Evolutionary conservation across 129 eudicot species (phyloP).

Genomic region (Flaveria sonorensis): DNA sequence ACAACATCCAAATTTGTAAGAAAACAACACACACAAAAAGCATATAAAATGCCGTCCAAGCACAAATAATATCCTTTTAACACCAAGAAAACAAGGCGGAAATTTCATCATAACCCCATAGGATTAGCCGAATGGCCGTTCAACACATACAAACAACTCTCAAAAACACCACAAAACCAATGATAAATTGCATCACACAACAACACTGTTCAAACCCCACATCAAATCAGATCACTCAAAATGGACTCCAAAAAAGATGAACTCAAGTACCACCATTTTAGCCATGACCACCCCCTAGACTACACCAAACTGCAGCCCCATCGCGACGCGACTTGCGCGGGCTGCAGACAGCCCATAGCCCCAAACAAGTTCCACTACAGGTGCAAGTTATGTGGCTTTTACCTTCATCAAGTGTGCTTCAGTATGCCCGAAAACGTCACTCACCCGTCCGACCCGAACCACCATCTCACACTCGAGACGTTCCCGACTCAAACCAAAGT

Average conservation of each 20-base stretch:
- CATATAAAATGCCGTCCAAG: slow-evolving; percentile 10
- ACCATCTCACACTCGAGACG: slow-evolving; percentile 47
- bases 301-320: slow-evolving; percentile 27
- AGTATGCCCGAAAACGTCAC: slow-evolving; percentile 52
- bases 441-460: slow-evolving; percentile 57
- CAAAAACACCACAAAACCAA: not conserved
- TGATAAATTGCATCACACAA: not conserved
- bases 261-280: slow-evolving; percentile 35
- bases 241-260: slow-evolving; percentile 31
- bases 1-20: not conserved
- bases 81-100: slow-evolving; percentile 14
- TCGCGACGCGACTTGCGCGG: slow-evolving; percentile 38
- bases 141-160: not conserved
- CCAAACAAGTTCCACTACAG: slow-evolving; percentile 47
- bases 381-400: slow-evolving; percentile 52
- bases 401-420: slow-evolving; percentile 65
- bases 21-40: not conserved
- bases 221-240: not conserved
- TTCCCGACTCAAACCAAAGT: slow-evolving; percentile 32
- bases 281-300: slow-evolving; percentile 52
- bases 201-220: not conserved
- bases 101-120: slow-evolving; percentile 1
- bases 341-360: slow-evolving; percentile 43
- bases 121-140: not conserved
- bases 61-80: slow-evolving; percentile 5